Conservation (phyloP, 192 early-diverging fungal species). For the Entomortierella lignicola region DNA sequence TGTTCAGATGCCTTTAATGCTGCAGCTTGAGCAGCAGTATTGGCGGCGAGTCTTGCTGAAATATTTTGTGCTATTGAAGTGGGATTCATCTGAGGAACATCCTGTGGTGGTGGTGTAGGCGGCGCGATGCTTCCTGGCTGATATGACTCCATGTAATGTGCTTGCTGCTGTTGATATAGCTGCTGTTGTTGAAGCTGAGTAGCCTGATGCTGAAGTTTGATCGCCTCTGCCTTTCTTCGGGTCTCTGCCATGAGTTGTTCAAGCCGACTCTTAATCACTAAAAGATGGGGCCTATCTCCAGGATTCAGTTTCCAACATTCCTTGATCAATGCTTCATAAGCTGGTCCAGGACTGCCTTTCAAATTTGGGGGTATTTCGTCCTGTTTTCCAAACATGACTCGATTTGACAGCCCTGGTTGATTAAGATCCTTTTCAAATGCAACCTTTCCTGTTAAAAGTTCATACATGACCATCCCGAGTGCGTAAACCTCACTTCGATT, state of each 20-base stretch:
- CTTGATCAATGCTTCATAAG: conserved; percentile 37
- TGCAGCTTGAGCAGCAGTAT: not conserved
- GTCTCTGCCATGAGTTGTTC: conserved; percentile 40
- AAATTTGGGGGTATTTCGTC: conserved; percentile 33
- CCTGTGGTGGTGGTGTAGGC: conserved; percentile 24
- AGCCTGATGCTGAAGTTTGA: conserved; percentile 13
- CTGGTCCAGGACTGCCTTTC: conserved; percentile 30
- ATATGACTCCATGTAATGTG: conserved; percentile 20
- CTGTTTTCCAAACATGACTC: conserved; percentile 51
- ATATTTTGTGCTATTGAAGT: not conserved
- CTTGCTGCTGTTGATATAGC: conserved; percentile 35
- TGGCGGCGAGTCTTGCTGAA: not conserved
- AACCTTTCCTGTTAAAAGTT: conserved; percentile 37
- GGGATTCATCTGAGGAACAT: not conserved
- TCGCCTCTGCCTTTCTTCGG: conserved; percentile 10
- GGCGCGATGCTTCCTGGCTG: conserved; percentile 18
- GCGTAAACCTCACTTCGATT: conserved; percentile 46
- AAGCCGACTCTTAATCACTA: conserved; percentile 32
- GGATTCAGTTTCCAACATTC: conserved; percentile 50
- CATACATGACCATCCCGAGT: conserved; percentile 52
- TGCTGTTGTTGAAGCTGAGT: conserved; percentile 26
- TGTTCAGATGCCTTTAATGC: not conserved
- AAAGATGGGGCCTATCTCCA: conserved; percentile 38
- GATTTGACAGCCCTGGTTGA: conserved; percentile 33
- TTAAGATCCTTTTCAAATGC: conserved; percentile 38